These are phyloP conservation scores for Chimonanthus salicifolius DNA, from an alignment of 164 flowering plant species.

Conservation along the genomic window DNA sequence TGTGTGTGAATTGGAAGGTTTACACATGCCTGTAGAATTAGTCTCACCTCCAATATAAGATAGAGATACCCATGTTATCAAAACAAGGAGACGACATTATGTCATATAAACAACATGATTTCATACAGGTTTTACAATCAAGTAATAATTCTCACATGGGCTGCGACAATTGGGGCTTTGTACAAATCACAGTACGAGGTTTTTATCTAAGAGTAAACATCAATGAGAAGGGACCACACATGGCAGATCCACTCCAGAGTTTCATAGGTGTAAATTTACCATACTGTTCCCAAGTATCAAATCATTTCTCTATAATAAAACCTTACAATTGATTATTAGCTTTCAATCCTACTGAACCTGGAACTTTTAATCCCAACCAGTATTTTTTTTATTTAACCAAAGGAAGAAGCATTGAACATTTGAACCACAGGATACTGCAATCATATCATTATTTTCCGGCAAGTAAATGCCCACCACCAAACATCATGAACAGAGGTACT, in stretches of 20 bases:
- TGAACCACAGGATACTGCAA: not conserved
- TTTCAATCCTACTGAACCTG: not conserved
- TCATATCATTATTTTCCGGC: conserved; percentile 85
- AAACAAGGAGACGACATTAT: too few relatives aligned
- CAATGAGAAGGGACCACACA: not conserved
- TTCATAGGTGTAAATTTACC: too few relatives aligned
- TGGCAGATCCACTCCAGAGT: not conserved
- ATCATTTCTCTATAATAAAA: not conserved
- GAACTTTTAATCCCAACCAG: not conserved
- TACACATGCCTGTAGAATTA: too few relatives aligned
- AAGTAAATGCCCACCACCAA: conserved; percentile 97
- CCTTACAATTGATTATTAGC: not conserved
- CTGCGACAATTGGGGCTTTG: too few relatives aligned
- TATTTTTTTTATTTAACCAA: not conserved
- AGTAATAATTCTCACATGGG: too few relatives aligned
- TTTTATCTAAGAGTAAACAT: not conserved
- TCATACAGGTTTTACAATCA: too few relatives aligned
- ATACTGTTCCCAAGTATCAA: not conserved
- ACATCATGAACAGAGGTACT: conserved; percentile 93
- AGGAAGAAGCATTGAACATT: not conserved
- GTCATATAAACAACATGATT: too few relatives aligned
- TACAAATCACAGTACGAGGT: not conserved
- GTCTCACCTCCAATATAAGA: too few relatives aligned
- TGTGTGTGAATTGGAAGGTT: too few relatives aligned
- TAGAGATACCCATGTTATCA: too few relatives aligned